Percentiles rank a stretch among this genome's conserved stretches.
Conservation (phyloP, 176 grass and related monocot genomes). For the Pharus latifolius region DNA sequence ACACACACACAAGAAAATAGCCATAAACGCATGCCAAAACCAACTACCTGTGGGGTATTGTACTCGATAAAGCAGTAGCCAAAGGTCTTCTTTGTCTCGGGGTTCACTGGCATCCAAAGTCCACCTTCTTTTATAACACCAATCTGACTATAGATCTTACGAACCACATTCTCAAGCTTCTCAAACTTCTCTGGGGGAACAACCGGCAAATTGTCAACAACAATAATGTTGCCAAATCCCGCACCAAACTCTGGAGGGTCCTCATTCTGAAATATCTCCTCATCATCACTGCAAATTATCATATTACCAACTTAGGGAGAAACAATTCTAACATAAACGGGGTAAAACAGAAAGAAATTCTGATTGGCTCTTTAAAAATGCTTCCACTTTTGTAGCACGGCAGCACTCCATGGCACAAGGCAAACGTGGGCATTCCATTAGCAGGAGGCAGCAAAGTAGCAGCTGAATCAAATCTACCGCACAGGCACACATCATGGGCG, state of each 20-base stretch:
- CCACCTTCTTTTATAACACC: slow-evolving; percentile 72
- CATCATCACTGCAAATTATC: slow-evolving; percentile 54
- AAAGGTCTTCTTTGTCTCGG: slow-evolving; percentile 61
- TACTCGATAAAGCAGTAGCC: slow-evolving; percentile 91
- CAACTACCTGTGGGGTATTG: slow-evolving; percentile 61
- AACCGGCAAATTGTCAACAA: slow-evolving; percentile 75
- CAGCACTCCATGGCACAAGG: not conserved
- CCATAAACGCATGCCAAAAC: no score
- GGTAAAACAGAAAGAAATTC: not conserved
- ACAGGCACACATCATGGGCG: no score
- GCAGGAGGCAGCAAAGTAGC: no score
- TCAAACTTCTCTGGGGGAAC: slow-evolving; percentile 79
- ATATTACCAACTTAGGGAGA: no score
- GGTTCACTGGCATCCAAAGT: slow-evolving; percentile 78
- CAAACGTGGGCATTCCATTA: not conserved
- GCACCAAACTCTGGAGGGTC: slow-evolving; percentile 59
- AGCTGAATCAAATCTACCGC: no score
- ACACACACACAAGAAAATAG: no score
- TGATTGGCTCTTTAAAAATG: not conserved
- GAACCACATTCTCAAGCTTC: slow-evolving; percentile 71
- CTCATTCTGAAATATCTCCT: slow-evolving; percentile 50
- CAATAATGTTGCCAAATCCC: slow-evolving; percentile 53
- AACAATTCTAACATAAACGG: no score
- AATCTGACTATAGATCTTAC: slow-evolving; percentile 84
- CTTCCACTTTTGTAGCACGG: not conserved